Percentiles rank a stretch among this genome's conserved stretches.
Conservation (phyloP, 2,329 filamentous ascomycete species). For the Apiospora phragmitis region DNA sequence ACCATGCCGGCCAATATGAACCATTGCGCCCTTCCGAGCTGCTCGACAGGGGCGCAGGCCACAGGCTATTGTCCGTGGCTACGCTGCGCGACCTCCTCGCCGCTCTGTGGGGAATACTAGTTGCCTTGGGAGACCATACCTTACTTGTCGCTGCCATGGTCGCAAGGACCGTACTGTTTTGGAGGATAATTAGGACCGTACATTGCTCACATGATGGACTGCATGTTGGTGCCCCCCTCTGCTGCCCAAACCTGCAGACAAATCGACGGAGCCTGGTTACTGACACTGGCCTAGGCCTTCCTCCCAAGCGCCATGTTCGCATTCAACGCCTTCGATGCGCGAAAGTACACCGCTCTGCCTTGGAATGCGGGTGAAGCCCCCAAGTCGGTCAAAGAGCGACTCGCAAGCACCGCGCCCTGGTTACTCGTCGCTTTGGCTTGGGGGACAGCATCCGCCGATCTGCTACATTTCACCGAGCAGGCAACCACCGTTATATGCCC, state of each 20-base stretch:
- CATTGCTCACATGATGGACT: conserved; percentile 36
- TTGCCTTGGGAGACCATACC: conserved; percentile 15
- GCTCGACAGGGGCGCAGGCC: conserved; percentile 10
- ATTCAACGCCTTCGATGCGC: conserved; percentile 22
- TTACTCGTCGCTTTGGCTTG: conserved; percentile 29
- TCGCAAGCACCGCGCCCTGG: conserved; percentile 17
- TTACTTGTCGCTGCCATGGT: conserved; percentile 26
- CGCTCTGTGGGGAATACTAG: not conserved
- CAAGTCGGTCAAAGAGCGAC: not conserved
- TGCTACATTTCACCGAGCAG: conserved; percentile 26
- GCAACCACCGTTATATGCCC: conserved; percentile 33
- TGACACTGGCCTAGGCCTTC: conserved; percentile 27
- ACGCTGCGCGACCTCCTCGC: not conserved
- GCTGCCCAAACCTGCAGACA: not conserved
- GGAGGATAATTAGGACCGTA: conserved; percentile 32
- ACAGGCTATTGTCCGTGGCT: conserved; percentile 11
- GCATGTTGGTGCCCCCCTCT: conserved; percentile 27
- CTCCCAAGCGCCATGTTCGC: conserved; percentile 31
- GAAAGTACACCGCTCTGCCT: conserved; percentile 22
- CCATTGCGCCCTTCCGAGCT: conserved; percentile 11
- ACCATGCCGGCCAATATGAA: conserved; percentile 16
- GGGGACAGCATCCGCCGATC: conserved; percentile 31
- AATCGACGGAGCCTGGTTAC: not conserved
- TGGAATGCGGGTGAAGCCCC: conserved; percentile 16
- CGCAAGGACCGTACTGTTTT: conserved; percentile 30